Conservation (phyloP, 805 yeast genomes). For the Zygotorulaspora sp. region DNA sequence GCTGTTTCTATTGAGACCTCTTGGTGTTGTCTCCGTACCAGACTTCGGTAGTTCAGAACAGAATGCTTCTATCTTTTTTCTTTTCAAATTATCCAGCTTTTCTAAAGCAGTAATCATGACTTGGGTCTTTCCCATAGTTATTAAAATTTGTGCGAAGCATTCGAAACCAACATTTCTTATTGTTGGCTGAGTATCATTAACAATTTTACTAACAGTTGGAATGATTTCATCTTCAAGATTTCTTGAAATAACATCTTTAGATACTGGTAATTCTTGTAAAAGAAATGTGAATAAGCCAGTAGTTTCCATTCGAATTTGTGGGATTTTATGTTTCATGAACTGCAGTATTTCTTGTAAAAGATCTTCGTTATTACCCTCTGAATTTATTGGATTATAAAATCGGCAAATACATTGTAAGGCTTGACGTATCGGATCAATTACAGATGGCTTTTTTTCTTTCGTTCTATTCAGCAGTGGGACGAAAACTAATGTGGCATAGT, state of each 20-base stretch:
- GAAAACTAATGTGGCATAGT: slow-evolving; percentile 45
- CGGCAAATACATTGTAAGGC: slow-evolving; percentile 63
- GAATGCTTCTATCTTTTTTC: slow-evolving; percentile 57
- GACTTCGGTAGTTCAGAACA: slow-evolving; percentile 6
- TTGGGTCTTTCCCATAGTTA: slow-evolving; percentile 71
- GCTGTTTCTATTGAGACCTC: too few relatives aligned
- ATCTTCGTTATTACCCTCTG: slow-evolving; percentile 24
- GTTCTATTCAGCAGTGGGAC: slow-evolving; percentile 70
- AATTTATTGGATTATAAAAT: slow-evolving; percentile 40
- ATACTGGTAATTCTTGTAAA: slow-evolving; percentile 47
- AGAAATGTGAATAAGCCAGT: slow-evolving; percentile 61
- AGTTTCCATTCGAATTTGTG: slow-evolving; percentile 73
- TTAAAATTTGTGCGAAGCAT: slow-evolving; percentile 75
- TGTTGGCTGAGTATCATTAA: slow-evolving; percentile 79
- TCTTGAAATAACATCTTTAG: slow-evolving; percentile 33
- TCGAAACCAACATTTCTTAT: slow-evolving; percentile 75
- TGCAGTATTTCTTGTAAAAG: slow-evolving; percentile 56
- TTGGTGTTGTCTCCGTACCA: too few relatives aligned
- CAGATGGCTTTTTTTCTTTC: slow-evolving; percentile 81
- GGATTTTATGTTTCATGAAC: slow-evolving; percentile 71
- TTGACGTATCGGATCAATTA: slow-evolving; percentile 61
- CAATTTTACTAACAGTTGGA: slow-evolving; percentile 50
- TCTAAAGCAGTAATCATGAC: slow-evolving; percentile 53
- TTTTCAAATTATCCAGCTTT: slow-evolving; percentile 72
- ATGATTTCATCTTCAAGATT: slow-evolving; percentile 14